Evolutionary conservation across 306 rosid genomes (phyloP), one percentile per base, ranked within the genome.

Genomic region (Acacia acuminata): DNA sequence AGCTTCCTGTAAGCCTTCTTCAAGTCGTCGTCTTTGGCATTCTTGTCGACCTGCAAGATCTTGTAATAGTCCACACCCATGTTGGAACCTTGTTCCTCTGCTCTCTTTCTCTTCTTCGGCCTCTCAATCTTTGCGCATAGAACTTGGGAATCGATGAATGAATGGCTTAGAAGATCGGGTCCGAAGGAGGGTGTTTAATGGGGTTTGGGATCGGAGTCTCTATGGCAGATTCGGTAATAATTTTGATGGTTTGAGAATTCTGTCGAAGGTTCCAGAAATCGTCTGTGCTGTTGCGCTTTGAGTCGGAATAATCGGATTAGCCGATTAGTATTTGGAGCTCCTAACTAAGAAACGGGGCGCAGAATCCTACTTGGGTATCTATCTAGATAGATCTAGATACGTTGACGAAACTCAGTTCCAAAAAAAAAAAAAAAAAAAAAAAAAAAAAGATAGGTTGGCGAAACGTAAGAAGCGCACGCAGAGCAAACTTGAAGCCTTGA

Each of bases 11-110:
- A 90, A 65, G 94, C 93, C 66, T 90, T 90, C 83, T 92, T 90
- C 89, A 90, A 79, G 20, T 92, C 97, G 1, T 92, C 94, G 0
- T 92, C 94, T 50, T 71, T 92, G 8, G 92, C 94, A 79, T 67
- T 87, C 79, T 79, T 89, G 68, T 92, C 94, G 34, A 90, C 91
- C 84, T 92, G 89, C 87, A 92, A 81, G 69, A 86, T 30, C 87
- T 90, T 88, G 88, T 92, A 90, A 70, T 92, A 92, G 61, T 92
- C 94, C 19, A 86, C 88, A 53, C 92, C 92, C 93, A 91, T 92
- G 22, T 40, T 82, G 51, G 44, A 53, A 63, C 20, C 40, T 47
- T 20, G 36, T 77, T 56, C 76, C 20, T 60, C 86, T 73, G 24
- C 82, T 63, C 82, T 86, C 79, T 87, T 87, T 72, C 86, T 79